Percentiles rank a stretch among this genome's conserved stretches.
Evolutionary conservation across 495 filamentous ascomycete genomes (phyloP).

Genomic region (Neurospora africana): DNA sequence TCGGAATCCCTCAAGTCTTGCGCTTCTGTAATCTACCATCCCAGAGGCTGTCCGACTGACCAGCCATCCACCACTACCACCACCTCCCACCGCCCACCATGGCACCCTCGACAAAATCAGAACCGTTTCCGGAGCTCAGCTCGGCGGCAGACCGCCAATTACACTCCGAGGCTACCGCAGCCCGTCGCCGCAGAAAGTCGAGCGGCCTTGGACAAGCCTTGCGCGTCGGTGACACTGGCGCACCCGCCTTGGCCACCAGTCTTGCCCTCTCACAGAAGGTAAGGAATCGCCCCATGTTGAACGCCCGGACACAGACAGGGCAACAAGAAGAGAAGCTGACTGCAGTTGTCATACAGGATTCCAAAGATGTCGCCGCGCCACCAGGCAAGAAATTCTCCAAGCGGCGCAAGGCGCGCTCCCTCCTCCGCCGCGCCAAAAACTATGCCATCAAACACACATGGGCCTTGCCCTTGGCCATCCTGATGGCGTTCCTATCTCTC

Average conservation of each 20-base stretch:
- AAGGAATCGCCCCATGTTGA: conserved; percentile 5
- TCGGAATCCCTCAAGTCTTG: neutral
- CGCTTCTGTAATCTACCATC: neutral
- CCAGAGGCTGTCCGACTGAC: neutral
- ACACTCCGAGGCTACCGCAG: conserved; percentile 9
- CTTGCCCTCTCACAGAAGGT: conserved; percentile 23
- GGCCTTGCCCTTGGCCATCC: conserved; percentile 66
- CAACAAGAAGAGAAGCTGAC: neutral
- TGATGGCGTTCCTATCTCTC: conserved; percentile 50
- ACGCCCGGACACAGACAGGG: conserved; percentile 6
- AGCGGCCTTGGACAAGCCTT: conserved; percentile 34
- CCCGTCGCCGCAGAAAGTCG: conserved; percentile 38
- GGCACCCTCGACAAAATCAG: conserved; percentile 8
- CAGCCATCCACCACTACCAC: neutral
- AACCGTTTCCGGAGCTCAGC: conserved; percentile 38
- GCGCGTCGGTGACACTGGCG: conserved; percentile 39
- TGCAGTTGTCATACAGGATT: conserved; percentile 7
- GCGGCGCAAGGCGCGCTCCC: conserved; percentile 47
- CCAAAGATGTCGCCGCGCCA: conserved; percentile 3
- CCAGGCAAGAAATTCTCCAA: conserved; percentile 38
- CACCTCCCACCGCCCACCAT: neutral
- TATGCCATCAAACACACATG: conserved; percentile 65
- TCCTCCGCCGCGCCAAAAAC: conserved; percentile 55
- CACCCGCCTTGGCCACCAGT: conserved; percentile 33
- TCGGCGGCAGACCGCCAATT: conserved; percentile 32